A percentile compares a stretch with the other conserved stretches of the same genome.
These are phyloP conservation scores for Linaria vulgaris DNA, from an alignment of 257 asterid species.

Conservation along the genomic window DNA sequence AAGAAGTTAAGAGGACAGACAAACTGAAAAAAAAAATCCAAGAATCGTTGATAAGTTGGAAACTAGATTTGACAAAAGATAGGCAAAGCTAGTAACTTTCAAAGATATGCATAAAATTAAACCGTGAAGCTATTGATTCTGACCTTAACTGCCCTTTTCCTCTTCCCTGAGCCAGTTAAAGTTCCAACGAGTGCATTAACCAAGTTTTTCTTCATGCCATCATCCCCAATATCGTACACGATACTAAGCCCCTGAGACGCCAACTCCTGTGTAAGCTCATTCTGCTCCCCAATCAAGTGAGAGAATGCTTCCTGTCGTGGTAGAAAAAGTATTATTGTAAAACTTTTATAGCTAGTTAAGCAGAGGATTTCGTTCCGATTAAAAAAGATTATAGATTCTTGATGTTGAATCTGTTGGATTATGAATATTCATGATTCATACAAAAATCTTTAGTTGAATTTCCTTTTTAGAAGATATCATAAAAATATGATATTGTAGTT, in stretches of 20 bases:
- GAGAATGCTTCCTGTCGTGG: conserved; percentile 89
- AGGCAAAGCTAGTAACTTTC: not conserved
- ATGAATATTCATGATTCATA: too few species aligned
- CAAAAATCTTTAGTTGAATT: too few species aligned
- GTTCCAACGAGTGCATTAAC: conserved; percentile 97
- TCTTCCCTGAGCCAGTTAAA: conserved; percentile 95
- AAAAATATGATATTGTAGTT: too few species aligned
- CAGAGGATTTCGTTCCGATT: too few species aligned
- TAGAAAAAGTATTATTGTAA: conserved; percentile 23
- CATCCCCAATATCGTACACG: conserved; percentile 94
- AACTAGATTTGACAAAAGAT: conserved; percentile 19
- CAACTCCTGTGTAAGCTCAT: conserved; percentile 93
- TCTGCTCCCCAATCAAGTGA: conserved; percentile 87
- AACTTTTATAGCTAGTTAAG: too few species aligned
- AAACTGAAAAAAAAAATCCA: conserved; percentile 60
- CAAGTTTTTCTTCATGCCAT: conserved; percentile 78
- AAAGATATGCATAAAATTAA: conserved; percentile 26
- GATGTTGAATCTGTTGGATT: too few species aligned
- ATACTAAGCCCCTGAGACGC: conserved; percentile 99
- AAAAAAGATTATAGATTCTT: too few species aligned
- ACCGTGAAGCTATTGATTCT: conserved; percentile 25
- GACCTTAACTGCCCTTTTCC: conserved; percentile 96
- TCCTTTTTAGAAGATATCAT: too few species aligned
- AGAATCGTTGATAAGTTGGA: conserved; percentile 81
- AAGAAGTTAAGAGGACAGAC: conserved; percentile 20